phyloP scores from a whole-genome alignment of 1,139 yeast genomes.

The Hanseniaspora sp. region DNA sequence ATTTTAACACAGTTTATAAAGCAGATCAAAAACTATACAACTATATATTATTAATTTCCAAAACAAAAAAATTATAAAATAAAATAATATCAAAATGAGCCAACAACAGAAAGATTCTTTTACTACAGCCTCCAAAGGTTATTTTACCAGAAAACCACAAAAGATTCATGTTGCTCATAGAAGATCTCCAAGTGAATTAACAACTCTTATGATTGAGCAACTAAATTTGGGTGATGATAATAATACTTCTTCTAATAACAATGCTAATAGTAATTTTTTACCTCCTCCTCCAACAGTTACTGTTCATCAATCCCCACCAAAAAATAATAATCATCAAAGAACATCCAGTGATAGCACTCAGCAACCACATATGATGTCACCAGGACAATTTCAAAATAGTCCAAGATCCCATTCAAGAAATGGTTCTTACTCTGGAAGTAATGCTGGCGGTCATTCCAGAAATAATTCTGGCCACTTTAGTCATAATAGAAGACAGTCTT shows the following conservation, averaged over 20 bases:
- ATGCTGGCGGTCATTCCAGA: slow-evolving; percentile 14
- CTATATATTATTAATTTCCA: not conserved
- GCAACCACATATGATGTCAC: slow-evolving; percentile 3
- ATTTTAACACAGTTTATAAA: too few species aligned
- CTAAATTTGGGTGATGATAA: slow-evolving; percentile 78
- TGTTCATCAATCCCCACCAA: slow-evolving; percentile 19
- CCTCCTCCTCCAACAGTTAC: slow-evolving; percentile 27
- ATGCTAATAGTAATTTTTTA: slow-evolving; percentile 55
- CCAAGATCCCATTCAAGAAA: slow-evolving; percentile 15
- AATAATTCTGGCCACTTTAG: slow-evolving; percentile 35
- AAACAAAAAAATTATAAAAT: not conserved
- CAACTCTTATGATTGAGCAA: slow-evolving; percentile 90
- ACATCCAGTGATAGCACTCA: slow-evolving; percentile 2
- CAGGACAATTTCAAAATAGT: slow-evolving; percentile 10
- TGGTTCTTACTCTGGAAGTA: slow-evolving; percentile 7
- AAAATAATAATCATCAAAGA: slow-evolving; percentile 18
- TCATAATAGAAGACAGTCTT: slow-evolving; percentile 81
- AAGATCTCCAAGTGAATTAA: slow-evolving; percentile 85
- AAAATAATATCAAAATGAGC: slow-evolving; percentile 16
- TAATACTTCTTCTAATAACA: slow-evolving; percentile 84
- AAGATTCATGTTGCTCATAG: slow-evolving; percentile 84
- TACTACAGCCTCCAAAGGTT: slow-evolving; percentile 28
- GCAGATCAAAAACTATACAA: too few species aligned
- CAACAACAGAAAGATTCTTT: slow-evolving; percentile 19
- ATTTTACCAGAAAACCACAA: slow-evolving; percentile 36